Base-by-base conservation (phyloP, 768 basidiomycete genomes). In the Boletus patriciae region DNA sequence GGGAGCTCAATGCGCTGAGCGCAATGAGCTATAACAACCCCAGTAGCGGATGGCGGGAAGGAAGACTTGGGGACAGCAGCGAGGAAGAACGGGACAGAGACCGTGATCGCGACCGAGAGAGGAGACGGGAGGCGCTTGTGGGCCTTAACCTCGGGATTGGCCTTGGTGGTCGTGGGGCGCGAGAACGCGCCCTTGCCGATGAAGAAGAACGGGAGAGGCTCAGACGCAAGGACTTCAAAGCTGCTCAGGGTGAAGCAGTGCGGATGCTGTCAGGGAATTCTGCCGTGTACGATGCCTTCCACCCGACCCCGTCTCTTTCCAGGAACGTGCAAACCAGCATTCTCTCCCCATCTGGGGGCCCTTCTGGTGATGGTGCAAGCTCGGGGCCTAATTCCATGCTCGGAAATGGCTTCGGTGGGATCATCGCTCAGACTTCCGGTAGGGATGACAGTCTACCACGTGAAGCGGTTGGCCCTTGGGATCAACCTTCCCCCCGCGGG, bases 221-320 rank as follows among this genome's bases (percentile, higher is more conserved):
- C 61, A 76, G 85, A 54, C 82, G 81, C 65, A 85, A 81, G 68
- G 80, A 80, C 46, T 73, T 77, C 57, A 77, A 79, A 36, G 73
- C 74, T 31, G 42, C 46, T 43, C 73, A 81, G 25, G 73, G 72
- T 3, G 70, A 72, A 45, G 72, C 67, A 42, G 74, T 76, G 21
- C 65, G 71, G 19, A 62, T 81, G 51, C 63, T 80, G 9, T 69
- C 76, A 49, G 73, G 72, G 47, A 74, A 75, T 61, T 66, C 80
- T 3, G 75, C 77, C 23, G 81, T 87, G 2, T 92, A 83, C 66
- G 91, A 94, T 64, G 87, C 90, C 2, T 94, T 92, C 76, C 86
- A 92, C 67, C 83, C 85, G 1, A 80, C 86, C 1, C 77, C 76
- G 2, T 18, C 66, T 9, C 27, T 66, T 25, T 61, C 71, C 16